phyloP scores from a whole-genome alignment of 2,329 filamentous ascomycete genomes.

The Fusarium piperis region DNA sequence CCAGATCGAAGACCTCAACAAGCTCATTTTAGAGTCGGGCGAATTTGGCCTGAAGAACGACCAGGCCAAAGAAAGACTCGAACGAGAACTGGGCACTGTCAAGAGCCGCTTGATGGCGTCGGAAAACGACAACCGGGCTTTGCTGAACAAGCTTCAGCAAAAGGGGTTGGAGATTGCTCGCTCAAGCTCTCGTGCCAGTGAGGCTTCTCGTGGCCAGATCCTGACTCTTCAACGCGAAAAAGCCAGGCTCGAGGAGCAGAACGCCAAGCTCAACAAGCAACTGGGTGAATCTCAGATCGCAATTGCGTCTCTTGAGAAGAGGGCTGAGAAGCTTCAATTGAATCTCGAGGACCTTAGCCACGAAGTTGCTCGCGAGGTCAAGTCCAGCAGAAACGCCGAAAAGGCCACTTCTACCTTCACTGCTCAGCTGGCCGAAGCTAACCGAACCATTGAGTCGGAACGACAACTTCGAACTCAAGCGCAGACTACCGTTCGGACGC shows the following conservation, averaged over 20 bases:
- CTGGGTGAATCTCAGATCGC: conserved; percentile 86
- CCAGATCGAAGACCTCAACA: conserved; percentile 86
- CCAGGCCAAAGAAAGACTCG: conserved; percentile 91
- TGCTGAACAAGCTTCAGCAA: conserved; percentile 97
- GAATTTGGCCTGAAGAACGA: conserved; percentile 91
- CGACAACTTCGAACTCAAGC: conserved; percentile 85
- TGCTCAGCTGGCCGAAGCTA: conserved; percentile 86
- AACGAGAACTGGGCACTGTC: conserved; percentile 89
- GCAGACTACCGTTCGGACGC: conserved; percentile 82
- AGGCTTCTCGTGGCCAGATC: conserved; percentile 82
- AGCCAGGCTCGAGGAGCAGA: conserved; percentile 82
- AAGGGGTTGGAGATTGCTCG: conserved; percentile 96
- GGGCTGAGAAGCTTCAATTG: conserved; percentile 90
- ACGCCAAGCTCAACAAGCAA: conserved; percentile 81
- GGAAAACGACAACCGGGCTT: conserved; percentile 92
- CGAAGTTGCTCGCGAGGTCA: conserved; percentile 88
- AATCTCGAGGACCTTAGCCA: conserved; percentile 92
- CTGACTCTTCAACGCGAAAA: conserved; percentile 84
- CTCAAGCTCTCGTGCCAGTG: conserved; percentile 84
- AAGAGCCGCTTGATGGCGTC: conserved; percentile 90
- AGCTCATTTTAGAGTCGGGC: conserved; percentile 87
- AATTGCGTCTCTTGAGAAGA: conserved; percentile 88
- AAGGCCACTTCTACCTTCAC: conserved; percentile 83
- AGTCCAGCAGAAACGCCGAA: conserved; percentile 88
- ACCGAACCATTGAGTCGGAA: conserved; percentile 90